These are phyloP conservation scores for Microsporum ferrugineum DNA, from an alignment of 2,329 filamentous ascomycete species.

Conservation along the genomic window DNA sequence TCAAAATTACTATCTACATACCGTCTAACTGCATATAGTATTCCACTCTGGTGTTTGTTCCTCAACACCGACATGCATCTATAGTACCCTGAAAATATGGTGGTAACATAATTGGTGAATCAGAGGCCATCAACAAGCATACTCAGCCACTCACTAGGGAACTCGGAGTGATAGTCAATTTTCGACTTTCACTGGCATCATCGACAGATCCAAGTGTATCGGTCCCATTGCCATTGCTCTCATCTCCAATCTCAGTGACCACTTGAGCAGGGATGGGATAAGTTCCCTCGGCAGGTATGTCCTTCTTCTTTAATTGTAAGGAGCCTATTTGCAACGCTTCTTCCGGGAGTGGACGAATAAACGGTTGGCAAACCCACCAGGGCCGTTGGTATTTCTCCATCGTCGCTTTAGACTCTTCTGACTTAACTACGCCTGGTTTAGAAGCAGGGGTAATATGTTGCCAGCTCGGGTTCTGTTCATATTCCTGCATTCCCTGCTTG, in stretches of 20 bases:
- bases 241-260: neutral
- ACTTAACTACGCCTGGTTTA: conserved; percentile 18
- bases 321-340: conserved; percentile 78
- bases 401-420: conserved; percentile 43
- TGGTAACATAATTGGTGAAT: too few species aligned
- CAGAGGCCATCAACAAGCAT: too few species aligned
- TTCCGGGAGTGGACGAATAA: conserved; percentile 72
- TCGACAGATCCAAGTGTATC: neutral
- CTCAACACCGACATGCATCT: too few species aligned
- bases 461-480: conserved; percentile 36
- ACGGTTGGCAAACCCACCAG: conserved; percentile 84
- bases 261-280: too few species aligned
- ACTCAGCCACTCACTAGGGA: conserved; percentile 1
- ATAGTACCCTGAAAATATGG: too few species aligned
- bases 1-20: too few species aligned
- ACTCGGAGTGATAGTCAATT: neutral
- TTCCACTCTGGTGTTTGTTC: too few species aligned
- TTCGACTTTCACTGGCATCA: neutral
- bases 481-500: conserved; percentile 60
- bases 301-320: conserved; percentile 61
- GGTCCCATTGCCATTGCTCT: neutral
- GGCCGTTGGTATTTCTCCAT: conserved; percentile 65
- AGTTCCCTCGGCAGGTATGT: conserved; percentile 10
- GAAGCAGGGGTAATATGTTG: conserved; percentile 16
- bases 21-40: too few species aligned